Conservation (phyloP, 2,329 filamentous ascomycete species). For the Fragosphaeria purpurea region DNA sequence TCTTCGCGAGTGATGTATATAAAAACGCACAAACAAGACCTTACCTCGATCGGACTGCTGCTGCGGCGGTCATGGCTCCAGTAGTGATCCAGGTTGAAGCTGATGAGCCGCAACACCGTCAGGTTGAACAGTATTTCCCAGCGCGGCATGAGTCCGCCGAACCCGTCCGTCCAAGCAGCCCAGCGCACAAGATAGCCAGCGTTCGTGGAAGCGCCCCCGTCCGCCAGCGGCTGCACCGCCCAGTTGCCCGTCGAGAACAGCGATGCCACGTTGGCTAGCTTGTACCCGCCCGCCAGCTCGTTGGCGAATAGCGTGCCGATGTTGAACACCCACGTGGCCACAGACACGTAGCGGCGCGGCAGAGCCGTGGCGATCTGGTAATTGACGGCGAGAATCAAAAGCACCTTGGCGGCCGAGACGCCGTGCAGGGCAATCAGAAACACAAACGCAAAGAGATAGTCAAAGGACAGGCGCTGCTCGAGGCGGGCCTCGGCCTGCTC, state of each 20-base stretch:
- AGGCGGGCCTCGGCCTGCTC: conserved; percentile 47
- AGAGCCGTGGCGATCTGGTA: conserved; percentile 66
- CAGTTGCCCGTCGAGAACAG: conserved; percentile 25
- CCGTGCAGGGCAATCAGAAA: conserved; percentile 78
- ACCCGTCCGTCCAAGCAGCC: conserved; percentile 65
- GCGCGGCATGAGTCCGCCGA: conserved; percentile 72
- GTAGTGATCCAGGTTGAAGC: conserved; percentile 94
- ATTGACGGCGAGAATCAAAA: conserved; percentile 71
- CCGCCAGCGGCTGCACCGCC: background rate
- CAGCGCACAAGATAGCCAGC: conserved; percentile 39
- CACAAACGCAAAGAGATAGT: conserved; percentile 68
- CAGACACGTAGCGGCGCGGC: conserved; percentile 60
- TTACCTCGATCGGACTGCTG: conserved; percentile 71
- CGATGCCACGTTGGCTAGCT: conserved; percentile 51
- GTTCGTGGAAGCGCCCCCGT: conserved; percentile 18
- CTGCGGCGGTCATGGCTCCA: conserved; percentile 66
- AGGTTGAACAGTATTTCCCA: conserved; percentile 99
- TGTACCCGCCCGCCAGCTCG: conserved; percentile 72
- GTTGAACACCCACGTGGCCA: conserved; percentile 83
- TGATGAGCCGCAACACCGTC: conserved; percentile 82
- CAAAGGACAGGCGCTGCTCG: conserved; percentile 67
- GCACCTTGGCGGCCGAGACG: conserved; percentile 71
- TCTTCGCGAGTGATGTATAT: background rate
- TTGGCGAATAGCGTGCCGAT: conserved; percentile 80
- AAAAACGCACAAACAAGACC: conserved; percentile 14